These are phyloP conservation scores for Leishmania mexicana DNA, from an alignment of 208 protist genomes.

Conservation along the genomic window DNA sequence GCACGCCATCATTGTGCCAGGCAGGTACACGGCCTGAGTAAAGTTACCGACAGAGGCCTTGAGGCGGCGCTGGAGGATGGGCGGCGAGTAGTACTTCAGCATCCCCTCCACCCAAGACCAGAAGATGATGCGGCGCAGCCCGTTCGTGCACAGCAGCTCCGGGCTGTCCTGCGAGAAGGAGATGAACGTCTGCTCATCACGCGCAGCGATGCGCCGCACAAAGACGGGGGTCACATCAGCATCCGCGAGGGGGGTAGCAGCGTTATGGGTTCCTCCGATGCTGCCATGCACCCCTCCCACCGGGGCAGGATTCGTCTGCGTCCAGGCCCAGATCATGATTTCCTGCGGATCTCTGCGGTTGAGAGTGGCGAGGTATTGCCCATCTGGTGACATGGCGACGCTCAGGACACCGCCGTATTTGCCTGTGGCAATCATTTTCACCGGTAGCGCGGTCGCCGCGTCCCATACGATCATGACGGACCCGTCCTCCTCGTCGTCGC, in stretches of 20 bases:
- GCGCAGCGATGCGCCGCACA: slow-evolving; percentile 68
- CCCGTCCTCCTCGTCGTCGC: slow-evolving; percentile 80
- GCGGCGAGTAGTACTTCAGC: slow-evolving; percentile 92
- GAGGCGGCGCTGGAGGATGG: slow-evolving; percentile 57
- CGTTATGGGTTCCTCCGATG: slow-evolving; percentile 16
- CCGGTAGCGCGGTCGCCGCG: slow-evolving; percentile 72
- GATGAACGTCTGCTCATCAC: slow-evolving; percentile 89
- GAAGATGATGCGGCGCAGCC: slow-evolving; percentile 88
- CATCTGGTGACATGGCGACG: slow-evolving; percentile 91
- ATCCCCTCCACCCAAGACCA: slow-evolving; percentile 85
- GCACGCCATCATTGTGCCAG: slow-evolving; percentile 83
- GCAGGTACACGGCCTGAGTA: slow-evolving; percentile 89
- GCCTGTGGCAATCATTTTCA: slow-evolving; percentile 80
- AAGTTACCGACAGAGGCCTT: slow-evolving; percentile 90
- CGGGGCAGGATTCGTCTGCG: slow-evolving; percentile 10
- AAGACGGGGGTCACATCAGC: slow-evolving; percentile 58
- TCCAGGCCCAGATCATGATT: slow-evolving; percentile 94
- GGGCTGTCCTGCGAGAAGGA: slow-evolving; percentile 81
- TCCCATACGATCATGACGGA: slow-evolving; percentile 96
- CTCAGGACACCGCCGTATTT: slow-evolving; percentile 84
- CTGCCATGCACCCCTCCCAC: background rate
- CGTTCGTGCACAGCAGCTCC: slow-evolving; percentile 90
- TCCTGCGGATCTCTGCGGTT: slow-evolving; percentile 81
- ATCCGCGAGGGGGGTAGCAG: slow-evolving; percentile 7
- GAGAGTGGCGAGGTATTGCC: slow-evolving; percentile 90